Percentiles rank a stretch among this genome's conserved stretches.
Conservation (phyloP, 371 early-diverging fungal species). For the Rhizopus delemar region DNA sequence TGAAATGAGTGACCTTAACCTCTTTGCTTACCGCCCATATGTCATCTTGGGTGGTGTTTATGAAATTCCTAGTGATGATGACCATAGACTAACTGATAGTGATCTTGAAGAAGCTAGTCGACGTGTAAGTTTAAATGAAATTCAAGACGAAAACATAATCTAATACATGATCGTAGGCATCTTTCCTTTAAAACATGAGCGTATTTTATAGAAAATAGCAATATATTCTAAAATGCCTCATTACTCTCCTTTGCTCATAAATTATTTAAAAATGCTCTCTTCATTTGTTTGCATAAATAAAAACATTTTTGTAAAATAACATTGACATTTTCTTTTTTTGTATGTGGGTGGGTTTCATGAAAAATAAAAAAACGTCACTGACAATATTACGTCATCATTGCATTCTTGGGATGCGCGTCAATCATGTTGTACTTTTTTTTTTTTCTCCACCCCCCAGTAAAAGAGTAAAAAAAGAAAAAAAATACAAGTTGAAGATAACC, state of each 20-base stretch:
- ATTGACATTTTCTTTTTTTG: background rate
- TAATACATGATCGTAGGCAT: background rate
- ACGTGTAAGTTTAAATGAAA: conserved; percentile 38
- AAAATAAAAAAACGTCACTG: background rate
- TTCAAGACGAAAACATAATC: too few relatives aligned
- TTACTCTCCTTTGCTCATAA: background rate
- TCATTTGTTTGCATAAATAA: conserved; percentile 4
- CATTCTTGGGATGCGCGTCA: conserved; percentile 3
- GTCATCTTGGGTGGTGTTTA: conserved; percentile 63
- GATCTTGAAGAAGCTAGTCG: conserved; percentile 51
- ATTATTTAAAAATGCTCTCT: background rate
- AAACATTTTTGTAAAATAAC: background rate
- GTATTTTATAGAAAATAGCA: background rate
- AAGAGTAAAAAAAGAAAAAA: conserved; percentile 2
- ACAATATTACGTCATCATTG: background rate
- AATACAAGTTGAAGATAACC: background rate
- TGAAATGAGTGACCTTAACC: conserved; percentile 50
- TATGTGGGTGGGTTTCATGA: too few relatives aligned
- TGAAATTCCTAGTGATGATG: conserved; percentile 55
- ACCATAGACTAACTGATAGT: conserved; percentile 35
- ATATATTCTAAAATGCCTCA: background rate
- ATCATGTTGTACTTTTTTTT: background rate
- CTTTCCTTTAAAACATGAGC: background rate
- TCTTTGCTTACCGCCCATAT: conserved; percentile 64
- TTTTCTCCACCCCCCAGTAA: background rate